A percentile compares a stretch with the other conserved stretches of the same genome.
phyloP scores from a whole-genome alignment of 108 stramenopile genomes.

The Nannochloropsis granulata region DNA sequence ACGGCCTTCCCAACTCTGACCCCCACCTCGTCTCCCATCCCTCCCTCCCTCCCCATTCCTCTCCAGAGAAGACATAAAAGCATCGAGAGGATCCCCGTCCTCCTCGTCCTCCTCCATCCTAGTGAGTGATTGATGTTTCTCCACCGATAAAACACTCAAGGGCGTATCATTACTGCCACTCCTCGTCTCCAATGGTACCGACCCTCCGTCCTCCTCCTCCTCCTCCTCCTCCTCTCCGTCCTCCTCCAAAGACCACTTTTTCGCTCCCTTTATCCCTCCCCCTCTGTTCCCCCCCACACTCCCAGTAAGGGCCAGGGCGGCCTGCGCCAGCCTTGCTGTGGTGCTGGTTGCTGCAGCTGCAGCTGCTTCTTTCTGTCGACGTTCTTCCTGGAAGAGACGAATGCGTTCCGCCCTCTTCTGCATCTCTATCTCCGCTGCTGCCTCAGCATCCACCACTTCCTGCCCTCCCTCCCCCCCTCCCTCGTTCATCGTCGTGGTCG shows the following conservation, averaged over 20 bases:
- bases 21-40: background rate
- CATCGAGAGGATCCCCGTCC: slow-evolving; percentile 36
- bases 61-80: slow-evolving; percentile 31
- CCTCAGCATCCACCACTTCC: background rate
- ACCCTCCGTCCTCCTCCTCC: background rate
- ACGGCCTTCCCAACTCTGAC: background rate
- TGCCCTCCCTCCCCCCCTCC: background rate
- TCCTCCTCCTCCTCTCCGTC: background rate
- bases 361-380: background rate
- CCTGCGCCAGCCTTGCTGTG: background rate
- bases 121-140: background rate
- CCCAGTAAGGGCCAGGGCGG: background rate
- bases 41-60: background rate
- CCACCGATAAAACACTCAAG: background rate
- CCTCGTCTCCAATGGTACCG: background rate
- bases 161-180: background rate
- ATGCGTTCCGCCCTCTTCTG: background rate
- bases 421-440: background rate
- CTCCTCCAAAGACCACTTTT: background rate
- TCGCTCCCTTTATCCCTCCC: background rate
- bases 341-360: background rate
- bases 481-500: background rate
- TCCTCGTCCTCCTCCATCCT: background rate
- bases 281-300: background rate
- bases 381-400: background rate